A percentile compares a stretch with the other conserved stretches of the same genome.
Conservation (phyloP, 2,329 filamentous ascomycete species). For the Penicillium thymicola region DNA sequence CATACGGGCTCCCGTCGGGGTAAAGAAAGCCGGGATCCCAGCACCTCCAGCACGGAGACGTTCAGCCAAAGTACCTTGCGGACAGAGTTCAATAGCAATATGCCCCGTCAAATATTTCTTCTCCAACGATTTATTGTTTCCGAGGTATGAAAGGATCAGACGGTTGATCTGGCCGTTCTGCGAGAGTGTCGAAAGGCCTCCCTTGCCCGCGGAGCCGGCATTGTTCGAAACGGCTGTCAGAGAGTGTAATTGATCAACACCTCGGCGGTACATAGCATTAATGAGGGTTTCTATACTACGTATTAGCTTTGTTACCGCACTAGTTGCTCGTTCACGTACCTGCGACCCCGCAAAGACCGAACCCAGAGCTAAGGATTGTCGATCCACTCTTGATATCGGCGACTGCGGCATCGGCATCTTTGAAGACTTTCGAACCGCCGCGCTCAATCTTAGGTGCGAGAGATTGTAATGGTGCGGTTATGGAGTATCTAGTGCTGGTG, state of each 20-base stretch:
- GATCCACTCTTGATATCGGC: constrained; percentile 68
- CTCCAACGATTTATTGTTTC: constrained; percentile 73
- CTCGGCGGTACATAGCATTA: constrained; percentile 60
- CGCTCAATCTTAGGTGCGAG: constrained; percentile 30
- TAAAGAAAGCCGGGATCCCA: constrained; percentile 78
- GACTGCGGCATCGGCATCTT: constrained; percentile 63
- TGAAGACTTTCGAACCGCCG: constrained; percentile 37
- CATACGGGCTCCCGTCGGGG: constrained; percentile 66
- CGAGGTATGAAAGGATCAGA: constrained; percentile 72
- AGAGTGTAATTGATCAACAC: constrained; percentile 52
- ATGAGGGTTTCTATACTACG: constrained; percentile 64
- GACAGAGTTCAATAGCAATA: constrained; percentile 71
- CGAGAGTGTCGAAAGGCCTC: constrained; percentile 66
- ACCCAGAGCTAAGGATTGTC: constrained; percentile 71
- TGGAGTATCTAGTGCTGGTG: constrained; percentile 20
- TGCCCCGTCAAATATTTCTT: constrained; percentile 71
- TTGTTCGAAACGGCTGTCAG: constrained; percentile 80
- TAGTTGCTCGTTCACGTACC: constrained; percentile 44
- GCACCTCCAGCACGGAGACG: constrained; percentile 68
- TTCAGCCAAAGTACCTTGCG: constrained; percentile 56
- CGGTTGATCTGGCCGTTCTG: constrained; percentile 67
- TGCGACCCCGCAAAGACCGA: constrained; percentile 76
- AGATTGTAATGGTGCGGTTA: constrained; percentile 13
- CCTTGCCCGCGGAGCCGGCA: constrained; percentile 65
- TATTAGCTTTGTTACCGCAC: background rate